Evolutionary conservation across 805 yeast species (phyloP).

Genomic region (Candida caryicola): DNA sequence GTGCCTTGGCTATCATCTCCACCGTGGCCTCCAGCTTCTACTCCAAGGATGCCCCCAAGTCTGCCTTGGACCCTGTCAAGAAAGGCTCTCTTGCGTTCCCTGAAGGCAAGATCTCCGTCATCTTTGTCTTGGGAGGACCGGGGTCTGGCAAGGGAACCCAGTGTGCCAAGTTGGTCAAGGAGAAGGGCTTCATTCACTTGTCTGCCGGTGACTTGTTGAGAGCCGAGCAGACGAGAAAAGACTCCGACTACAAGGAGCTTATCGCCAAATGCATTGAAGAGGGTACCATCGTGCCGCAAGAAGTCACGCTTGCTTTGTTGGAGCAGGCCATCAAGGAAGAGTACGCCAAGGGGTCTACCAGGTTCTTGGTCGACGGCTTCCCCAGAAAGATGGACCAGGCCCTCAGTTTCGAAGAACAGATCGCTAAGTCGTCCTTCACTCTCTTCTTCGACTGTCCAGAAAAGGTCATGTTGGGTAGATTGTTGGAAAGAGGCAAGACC

Average conservation of each 20-base stretch:
- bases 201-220: slow-evolving; percentile 96
- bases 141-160: slow-evolving; percentile 99
- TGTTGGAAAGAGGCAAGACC: slow-evolving; percentile 89
- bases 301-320: slow-evolving; percentile 79
- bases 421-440: slow-evolving; percentile 68
- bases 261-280: slow-evolving; percentile 82
- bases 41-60: slow-evolving; percentile 43
- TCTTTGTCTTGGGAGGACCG: slow-evolving; percentile 95
- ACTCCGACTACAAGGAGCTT: slow-evolving; percentile 80
- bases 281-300: slow-evolving; percentile 92
- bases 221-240: slow-evolving; percentile 83
- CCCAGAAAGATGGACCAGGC: slow-evolving; percentile 99
- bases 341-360: slow-evolving; percentile 46
- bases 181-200: slow-evolving; percentile 79
- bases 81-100: slow-evolving; percentile 48
- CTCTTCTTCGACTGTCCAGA: slow-evolving; percentile 83
- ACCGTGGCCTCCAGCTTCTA: slow-evolving; percentile 42
- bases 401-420: slow-evolving; percentile 75
- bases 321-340: slow-evolving; percentile 71
- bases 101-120: slow-evolving; percentile 67
- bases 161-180: slow-evolving; percentile 78
- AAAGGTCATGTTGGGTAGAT: slow-evolving; percentile 75
- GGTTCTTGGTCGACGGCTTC: slow-evolving; percentile 90
- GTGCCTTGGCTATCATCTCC: slow-evolving; percentile 51
- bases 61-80: slow-evolving; percentile 41